phyloP scores from a whole-genome alignment of 495 filamentous ascomycete genomes.

The Xylaria curta region DNA sequence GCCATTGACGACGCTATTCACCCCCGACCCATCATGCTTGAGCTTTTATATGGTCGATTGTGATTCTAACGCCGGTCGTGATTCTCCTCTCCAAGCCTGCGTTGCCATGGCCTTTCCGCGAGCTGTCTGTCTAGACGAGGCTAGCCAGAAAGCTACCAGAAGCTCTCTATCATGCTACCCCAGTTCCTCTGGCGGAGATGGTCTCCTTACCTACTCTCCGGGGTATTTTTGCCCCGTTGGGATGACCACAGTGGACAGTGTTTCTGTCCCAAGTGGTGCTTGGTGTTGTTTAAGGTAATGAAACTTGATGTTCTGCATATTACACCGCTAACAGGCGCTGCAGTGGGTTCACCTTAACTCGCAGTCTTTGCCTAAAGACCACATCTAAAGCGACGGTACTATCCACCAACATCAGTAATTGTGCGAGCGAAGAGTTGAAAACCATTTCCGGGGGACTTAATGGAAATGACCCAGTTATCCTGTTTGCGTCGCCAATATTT shows the following conservation, averaged over 20 bases:
- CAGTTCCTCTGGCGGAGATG: neutral
- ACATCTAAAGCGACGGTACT: neutral
- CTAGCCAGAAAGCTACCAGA: neutral
- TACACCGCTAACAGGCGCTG: neutral
- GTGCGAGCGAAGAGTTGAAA: neutral
- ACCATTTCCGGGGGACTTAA: neutral
- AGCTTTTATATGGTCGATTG: neutral
- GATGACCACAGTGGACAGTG: neutral
- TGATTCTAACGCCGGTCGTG: neutral
- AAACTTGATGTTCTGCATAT: neutral
- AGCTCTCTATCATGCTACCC: neutral
- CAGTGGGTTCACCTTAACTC: neutral
- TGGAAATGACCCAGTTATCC: neutral
- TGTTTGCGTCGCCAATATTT: neutral
- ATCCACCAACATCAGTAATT: neutral
- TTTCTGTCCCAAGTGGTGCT: neutral
- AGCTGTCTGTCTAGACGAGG: neutral
- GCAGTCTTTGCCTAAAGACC: neutral
- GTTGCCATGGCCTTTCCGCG: neutral
- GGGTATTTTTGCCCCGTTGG: neutral
- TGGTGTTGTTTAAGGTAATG: neutral
- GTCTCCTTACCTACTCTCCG: neutral
- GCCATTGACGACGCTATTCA: neutral
- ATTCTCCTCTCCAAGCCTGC: neutral
- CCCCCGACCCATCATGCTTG: neutral